Percentiles rank a stretch among this genome's conserved stretches.
Evolutionary conservation across 2,329 filamentous ascomycete genomes (phyloP).

Genomic region (Setomelanomma holmii): DNA sequence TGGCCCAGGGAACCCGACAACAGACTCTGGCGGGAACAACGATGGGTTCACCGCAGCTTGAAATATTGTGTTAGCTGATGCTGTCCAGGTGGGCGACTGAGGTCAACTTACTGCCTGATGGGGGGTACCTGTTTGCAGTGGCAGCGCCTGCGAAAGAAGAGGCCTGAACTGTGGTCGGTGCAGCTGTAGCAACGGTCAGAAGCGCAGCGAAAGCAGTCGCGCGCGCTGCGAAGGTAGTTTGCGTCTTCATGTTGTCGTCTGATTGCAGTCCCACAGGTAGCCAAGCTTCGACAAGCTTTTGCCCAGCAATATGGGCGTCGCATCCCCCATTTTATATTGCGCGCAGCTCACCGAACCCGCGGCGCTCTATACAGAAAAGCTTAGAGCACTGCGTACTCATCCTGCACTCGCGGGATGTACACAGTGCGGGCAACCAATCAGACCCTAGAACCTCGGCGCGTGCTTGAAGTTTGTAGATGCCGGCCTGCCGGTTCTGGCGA

Average conservation of each 20-base stretch:
- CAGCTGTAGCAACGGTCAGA: constrained; percentile 16
- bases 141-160: constrained; percentile 23
- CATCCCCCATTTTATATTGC: constrained; percentile 19
- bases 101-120: constrained; percentile 36
- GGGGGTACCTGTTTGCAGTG: constrained; percentile 29
- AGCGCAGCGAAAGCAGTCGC: too few relatives aligned
- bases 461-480: background rate
- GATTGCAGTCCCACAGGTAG: background rate
- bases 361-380: background rate
- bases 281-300: constrained; percentile 30
- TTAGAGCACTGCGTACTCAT: constrained; percentile 6
- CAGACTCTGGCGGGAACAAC: constrained; percentile 36
- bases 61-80: too few relatives aligned
- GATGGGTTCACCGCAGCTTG: constrained; percentile 30
- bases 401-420: background rate
- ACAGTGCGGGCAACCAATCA: background rate
- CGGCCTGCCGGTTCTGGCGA: too few relatives aligned
- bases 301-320: constrained; percentile 18
- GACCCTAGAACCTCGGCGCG: background rate
- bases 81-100: too few relatives aligned
- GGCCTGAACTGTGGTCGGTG: constrained; percentile 21
- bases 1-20: constrained; percentile 37
- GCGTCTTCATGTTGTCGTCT: constrained; percentile 8
- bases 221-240: constrained; percentile 10
- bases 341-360: background rate